Base-by-base conservation (phyloP, 768 basidiomycete genomes). In the Agaricus bisporus region DNA sequence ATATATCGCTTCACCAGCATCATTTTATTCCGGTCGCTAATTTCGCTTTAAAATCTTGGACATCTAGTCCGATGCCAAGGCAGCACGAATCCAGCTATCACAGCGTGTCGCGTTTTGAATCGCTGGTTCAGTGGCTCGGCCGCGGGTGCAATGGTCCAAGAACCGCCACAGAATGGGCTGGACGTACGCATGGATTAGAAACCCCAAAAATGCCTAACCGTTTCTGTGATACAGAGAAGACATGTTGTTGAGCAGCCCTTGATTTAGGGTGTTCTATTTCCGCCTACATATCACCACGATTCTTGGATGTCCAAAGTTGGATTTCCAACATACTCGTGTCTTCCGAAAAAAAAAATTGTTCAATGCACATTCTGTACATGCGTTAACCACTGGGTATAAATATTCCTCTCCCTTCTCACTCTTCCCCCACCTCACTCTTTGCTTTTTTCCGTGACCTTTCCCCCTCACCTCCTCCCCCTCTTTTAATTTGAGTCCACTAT, bases 151-250 rank as follows among this genome's bases (percentile, higher is more conserved):
- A 38, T 15, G 20, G 38, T 12, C 22, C n/a, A 51, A 37, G 18
- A 28, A 38, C 25, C 12, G 18, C 28, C 28, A 17, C 15, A 29
- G 26, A 20, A 36, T 20, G 6, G 17, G 18, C 12, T 11, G 14
- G n/a, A 28, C 38, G 29, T 10, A 47, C 5, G 29, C n/a, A 29
- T 17, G 51, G 6, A 20, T 28, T 46, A 26, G 28, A 26, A 39
- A 47, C 38, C 51, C 51, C 44, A 53, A 52, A 52, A 53, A 41
- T 53, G 51, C 29, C 45, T 47, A 53, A 38, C 32, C 22, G 22
- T 44, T 49, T 53, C 26, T 29, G 49, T 53, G 51, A 38, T 15
- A 45, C 22, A 44, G 39, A 49, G 37, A 47, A 46, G 22, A 18
- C 44, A 29, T 39, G 32, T 52, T 22, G 36, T 41, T 11, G 49